Evolutionary conservation across 768 basidiomycete genomes (phyloP).

Genomic region (Termitomyces sp.): DNA sequence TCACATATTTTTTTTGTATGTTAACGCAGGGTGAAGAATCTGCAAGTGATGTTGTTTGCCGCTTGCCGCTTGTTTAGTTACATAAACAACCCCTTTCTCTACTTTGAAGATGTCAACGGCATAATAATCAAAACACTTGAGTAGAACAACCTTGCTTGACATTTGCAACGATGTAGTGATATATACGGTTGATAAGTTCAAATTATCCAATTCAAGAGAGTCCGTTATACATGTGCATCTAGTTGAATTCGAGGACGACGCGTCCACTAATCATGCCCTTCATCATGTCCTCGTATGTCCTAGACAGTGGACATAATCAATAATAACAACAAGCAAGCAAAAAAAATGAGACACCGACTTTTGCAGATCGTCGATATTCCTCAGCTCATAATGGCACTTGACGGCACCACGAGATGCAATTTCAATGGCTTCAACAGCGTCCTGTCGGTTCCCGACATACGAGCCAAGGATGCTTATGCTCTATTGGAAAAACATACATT

Average conservation of each 20-base stretch:
- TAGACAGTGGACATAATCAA: constrained; percentile 5
- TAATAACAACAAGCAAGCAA: background rate
- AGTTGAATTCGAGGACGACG: constrained; percentile 33
- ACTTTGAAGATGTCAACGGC: no score
- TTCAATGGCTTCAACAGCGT: constrained; percentile 73
- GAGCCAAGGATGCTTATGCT: constrained; percentile 52
- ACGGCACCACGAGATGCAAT: constrained; percentile 70
- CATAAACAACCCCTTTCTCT: no score
- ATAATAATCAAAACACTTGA: no score
- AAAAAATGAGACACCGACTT: constrained; percentile 30
- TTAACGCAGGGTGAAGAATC: no score
- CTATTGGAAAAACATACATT: constrained; percentile 25
- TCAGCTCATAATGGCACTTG: constrained; percentile 46
- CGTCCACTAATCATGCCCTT: constrained; percentile 44
- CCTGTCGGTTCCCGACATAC: constrained; percentile 71
- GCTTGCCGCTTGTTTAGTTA: no score
- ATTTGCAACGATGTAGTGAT: background rate
- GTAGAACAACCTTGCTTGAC: no score
- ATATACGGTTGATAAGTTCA: background rate
- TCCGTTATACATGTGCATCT: background rate
- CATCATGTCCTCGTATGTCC: constrained; percentile 34
- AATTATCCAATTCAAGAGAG: background rate
- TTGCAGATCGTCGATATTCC: constrained; percentile 44
- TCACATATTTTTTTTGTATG: background rate
- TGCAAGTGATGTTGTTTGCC: no score